A percentile compares a stretch with the other conserved stretches of the same genome.
These are phyloP conservation scores for Aspergillus ostianus DNA, from an alignment of 495 filamentous ascomycete genomes.

Conservation along the genomic window DNA sequence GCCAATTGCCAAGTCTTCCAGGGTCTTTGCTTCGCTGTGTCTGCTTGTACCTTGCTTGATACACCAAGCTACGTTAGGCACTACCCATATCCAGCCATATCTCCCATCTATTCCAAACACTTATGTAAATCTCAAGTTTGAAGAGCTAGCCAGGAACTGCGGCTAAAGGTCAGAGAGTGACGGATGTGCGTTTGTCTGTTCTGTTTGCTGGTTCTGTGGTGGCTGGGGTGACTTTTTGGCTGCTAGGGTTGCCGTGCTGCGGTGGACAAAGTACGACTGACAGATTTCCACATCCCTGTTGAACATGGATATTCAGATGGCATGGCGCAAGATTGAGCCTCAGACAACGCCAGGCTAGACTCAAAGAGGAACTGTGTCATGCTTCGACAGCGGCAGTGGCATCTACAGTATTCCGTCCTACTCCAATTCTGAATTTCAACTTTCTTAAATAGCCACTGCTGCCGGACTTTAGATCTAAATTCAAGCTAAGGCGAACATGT, in stretches of 20 bases:
- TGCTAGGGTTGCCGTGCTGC: background rate
- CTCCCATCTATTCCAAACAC: too few relatives aligned
- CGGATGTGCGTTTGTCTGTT: too few relatives aligned
- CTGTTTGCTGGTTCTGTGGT: too few relatives aligned
- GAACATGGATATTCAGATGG: background rate
- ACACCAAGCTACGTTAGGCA: too few relatives aligned
- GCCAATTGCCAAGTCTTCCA: too few relatives aligned
- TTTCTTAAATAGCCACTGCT: constrained; percentile 24
- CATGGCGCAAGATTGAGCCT: background rate
- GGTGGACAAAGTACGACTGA: too few relatives aligned
- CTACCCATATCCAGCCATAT: too few relatives aligned
- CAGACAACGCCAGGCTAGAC: background rate
- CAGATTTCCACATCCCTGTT: background rate
- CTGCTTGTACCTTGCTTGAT: too few relatives aligned
- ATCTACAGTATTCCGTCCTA: constrained; percentile 1
- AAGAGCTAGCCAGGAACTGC: too few relatives aligned
- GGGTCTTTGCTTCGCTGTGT: too few relatives aligned
- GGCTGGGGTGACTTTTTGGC: background rate
- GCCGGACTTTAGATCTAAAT: constrained; percentile 28
- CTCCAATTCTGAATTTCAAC: constrained; percentile 16
- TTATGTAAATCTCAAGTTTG: too few relatives aligned
- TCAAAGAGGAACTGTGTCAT: background rate
- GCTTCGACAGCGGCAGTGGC: background rate
- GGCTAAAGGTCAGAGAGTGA: too few relatives aligned
- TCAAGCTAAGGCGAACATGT: constrained; percentile 25